Evolutionary conservation across 176 grass and related monocot species (phyloP).

Genomic region (Oryza coarctata): DNA sequence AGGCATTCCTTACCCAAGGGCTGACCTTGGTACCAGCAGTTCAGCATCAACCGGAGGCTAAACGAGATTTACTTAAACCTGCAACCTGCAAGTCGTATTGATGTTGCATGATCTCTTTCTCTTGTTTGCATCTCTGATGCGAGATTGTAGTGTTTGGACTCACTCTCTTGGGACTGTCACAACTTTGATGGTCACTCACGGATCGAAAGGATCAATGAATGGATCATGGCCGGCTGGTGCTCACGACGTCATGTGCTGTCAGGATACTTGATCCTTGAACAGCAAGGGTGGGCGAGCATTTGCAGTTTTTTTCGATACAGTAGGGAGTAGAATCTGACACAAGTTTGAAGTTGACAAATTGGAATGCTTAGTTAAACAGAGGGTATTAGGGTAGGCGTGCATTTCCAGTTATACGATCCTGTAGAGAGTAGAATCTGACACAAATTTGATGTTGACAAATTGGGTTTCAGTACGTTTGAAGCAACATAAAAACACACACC

Average conservation of each 20-base stretch:
- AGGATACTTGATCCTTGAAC: conserved; percentile 19
- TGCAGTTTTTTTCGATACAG: background rate
- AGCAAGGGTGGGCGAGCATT: background rate
- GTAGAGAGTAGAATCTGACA: background rate
- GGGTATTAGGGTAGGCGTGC: background rate
- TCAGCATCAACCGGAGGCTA: background rate
- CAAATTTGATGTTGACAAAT: background rate
- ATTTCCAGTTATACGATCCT: background rate
- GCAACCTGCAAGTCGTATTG: background rate
- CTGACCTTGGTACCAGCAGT: background rate
- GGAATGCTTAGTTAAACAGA: background rate
- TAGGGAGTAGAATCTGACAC: background rate
- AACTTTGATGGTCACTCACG: background rate
- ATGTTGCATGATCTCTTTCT: background rate
- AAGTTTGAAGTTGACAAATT: background rate
- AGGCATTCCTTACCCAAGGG: background rate
- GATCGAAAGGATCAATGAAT: conserved; percentile 16
- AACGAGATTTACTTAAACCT: background rate
- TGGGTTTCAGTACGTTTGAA: background rate
- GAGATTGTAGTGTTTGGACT: background rate
- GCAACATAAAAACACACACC: background rate
- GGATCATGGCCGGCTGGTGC: conserved; percentile 16
- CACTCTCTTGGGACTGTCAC: conserved; percentile 29
- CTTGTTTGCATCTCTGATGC: conserved; percentile 20
- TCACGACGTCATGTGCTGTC: conserved; percentile 33